These are phyloP conservation scores for Mycena galopus DNA, from an alignment of 768 basidiomycete species.

Conservation along the genomic window DNA sequence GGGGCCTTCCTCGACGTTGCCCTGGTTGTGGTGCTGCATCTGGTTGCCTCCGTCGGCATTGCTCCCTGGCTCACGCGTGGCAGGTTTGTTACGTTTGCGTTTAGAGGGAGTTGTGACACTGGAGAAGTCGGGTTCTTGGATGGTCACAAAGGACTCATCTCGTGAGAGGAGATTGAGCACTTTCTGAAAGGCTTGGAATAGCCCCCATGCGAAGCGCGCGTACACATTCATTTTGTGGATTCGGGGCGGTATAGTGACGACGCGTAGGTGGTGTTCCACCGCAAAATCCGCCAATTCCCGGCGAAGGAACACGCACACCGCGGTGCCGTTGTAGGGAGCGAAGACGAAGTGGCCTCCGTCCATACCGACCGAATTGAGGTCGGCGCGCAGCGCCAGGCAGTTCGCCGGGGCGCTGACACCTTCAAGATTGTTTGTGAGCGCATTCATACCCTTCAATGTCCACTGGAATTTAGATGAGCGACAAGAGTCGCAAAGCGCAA, in stretches of 20 bases:
- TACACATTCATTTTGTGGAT: slow-evolving; percentile 12
- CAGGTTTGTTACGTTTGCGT: no score
- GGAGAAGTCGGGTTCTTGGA: neutral
- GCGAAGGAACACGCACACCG: slow-evolving; percentile 14
- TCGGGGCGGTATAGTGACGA: neutral
- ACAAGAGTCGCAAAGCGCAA: neutral
- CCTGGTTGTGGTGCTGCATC: no score
- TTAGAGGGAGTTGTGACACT: neutral
- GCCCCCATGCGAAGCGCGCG: slow-evolving; percentile 17
- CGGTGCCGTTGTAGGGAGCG: neutral
- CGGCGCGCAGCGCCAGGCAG: slow-evolving; percentile 24
- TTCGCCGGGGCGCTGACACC: neutral
- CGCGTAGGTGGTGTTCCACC: slow-evolving; percentile 17
- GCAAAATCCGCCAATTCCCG: slow-evolving; percentile 9
- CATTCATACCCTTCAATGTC: neutral
- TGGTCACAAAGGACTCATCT: neutral
- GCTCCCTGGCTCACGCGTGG: no score
- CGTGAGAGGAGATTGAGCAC: neutral
- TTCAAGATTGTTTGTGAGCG: neutral
- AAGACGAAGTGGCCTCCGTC: slow-evolving; percentile 22
- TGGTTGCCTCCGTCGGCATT: no score
- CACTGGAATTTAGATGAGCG: slow-evolving; percentile 12
- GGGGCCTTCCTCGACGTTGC: neutral
- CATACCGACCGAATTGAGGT: slow-evolving; percentile 7
- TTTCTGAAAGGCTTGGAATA: neutral